Evolutionary conservation across 805 yeast genomes (phyloP).

Genomic region (Candida taoyuanica): DNA sequence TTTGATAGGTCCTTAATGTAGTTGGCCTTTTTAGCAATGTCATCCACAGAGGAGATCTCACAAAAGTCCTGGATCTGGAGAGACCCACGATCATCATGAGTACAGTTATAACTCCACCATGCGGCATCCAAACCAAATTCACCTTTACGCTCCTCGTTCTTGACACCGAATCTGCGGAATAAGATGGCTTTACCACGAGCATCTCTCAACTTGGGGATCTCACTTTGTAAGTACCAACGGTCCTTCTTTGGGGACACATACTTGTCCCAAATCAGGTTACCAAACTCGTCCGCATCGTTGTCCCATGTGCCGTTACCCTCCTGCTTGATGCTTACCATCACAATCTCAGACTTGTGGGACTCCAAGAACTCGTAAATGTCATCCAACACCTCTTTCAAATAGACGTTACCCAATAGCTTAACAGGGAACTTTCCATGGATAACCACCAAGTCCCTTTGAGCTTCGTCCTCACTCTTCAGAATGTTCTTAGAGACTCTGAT

Average conservation of each 20-base stretch:
- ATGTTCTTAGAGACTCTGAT: slow-evolving; percentile 58
- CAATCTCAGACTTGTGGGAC: slow-evolving; percentile 51
- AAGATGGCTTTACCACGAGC: slow-evolving; percentile 62
- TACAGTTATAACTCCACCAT: slow-evolving; percentile 61
- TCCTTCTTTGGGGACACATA: slow-evolving; percentile 46
- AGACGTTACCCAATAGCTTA: slow-evolving; percentile 50
- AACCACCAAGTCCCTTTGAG: slow-evolving; percentile 52
- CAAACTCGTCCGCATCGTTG: slow-evolving; percentile 58
- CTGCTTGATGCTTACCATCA: slow-evolving; percentile 64
- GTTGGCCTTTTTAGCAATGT: slow-evolving; percentile 50
- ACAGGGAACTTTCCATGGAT: slow-evolving; percentile 78
- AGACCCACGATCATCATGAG: slow-evolving; percentile 57
- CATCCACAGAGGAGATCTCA: slow-evolving; percentile 50
- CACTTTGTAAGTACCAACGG: slow-evolving; percentile 55
- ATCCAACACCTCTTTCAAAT: slow-evolving; percentile 45
- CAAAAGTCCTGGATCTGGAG: slow-evolving; percentile 72
- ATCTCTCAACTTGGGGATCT: slow-evolving; percentile 55
- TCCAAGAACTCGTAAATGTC: slow-evolving; percentile 58
- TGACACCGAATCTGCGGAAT: slow-evolving; percentile 68
- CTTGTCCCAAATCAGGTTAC: slow-evolving; percentile 52
- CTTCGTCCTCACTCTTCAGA: slow-evolving; percentile 42
- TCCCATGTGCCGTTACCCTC: slow-evolving; percentile 71
- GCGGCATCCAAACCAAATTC: slow-evolving; percentile 64
- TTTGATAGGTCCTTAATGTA: slow-evolving; percentile 53
- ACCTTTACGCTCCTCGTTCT: slow-evolving; percentile 36